phyloP scores from a whole-genome alignment of 108 stramenopile species.

The Phaeodactylum tricornutum region DNA sequence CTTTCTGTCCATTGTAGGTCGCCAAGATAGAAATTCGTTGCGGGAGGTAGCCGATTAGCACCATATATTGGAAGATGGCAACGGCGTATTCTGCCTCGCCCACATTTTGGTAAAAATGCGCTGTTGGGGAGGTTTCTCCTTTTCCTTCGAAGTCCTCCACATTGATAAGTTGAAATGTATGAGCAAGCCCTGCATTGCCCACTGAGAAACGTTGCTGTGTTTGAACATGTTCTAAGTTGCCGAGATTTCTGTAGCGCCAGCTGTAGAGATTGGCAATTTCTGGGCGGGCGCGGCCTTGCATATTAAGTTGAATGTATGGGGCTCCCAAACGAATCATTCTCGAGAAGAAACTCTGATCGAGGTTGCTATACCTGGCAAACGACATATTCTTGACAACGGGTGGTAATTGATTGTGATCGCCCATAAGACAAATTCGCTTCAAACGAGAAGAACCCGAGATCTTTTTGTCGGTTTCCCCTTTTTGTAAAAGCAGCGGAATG shows the following conservation, averaged over 20 bases:
- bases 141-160: slow-evolving; percentile 88
- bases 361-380: slow-evolving; percentile 74
- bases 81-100: slow-evolving; percentile 98
- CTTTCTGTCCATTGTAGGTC: slow-evolving; percentile 98
- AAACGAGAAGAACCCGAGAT: slow-evolving; percentile 56
- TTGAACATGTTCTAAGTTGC: slow-evolving; percentile 74
- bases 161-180: slow-evolving; percentile 85
- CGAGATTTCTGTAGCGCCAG: slow-evolving; percentile 85
- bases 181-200: slow-evolving; percentile 89
- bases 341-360: slow-evolving; percentile 92
- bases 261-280: slow-evolving; percentile 86
- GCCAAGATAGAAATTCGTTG: slow-evolving; percentile 91
- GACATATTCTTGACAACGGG: slow-evolving; percentile 89
- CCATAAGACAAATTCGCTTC: slow-evolving; percentile 92
- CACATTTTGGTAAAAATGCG: slow-evolving; percentile 93
- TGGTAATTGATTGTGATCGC: slow-evolving; percentile 97
- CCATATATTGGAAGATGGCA: slow-evolving; percentile 97
- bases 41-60: slow-evolving; percentile 91
- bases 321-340: slow-evolving; percentile 87
- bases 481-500: slow-evolving; percentile 86
- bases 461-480: slow-evolving; percentile 65
- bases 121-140: slow-evolving; percentile 82
- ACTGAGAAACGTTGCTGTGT: slow-evolving; percentile 31
- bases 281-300: slow-evolving; percentile 89
- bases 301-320: slow-evolving; percentile 78